Percentiles rank a stretch among this genome's conserved stretches.
Conservation (phyloP, 2,329 filamentous ascomycete genomes). For the Alternaria angustiovoidea region DNA sequence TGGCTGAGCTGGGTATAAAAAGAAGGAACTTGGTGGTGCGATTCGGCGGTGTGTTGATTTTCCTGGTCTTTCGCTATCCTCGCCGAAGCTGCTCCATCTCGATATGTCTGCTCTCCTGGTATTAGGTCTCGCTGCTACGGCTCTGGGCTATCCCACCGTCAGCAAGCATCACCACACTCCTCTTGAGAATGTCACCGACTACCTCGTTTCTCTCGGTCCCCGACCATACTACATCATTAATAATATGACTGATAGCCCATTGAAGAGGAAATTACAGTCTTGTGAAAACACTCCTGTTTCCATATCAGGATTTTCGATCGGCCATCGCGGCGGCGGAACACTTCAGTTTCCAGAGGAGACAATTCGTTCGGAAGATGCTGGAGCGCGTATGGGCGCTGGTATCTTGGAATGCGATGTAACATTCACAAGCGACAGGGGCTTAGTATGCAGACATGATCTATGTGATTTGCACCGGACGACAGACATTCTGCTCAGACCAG, state of each 20-base stretch:
- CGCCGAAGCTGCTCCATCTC: background rate
- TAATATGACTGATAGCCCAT: constrained; percentile 66
- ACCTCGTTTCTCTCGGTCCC: constrained; percentile 65
- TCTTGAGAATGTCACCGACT: constrained; percentile 1
- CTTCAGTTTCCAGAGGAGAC: constrained; percentile 72
- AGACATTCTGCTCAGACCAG: constrained; percentile 69
- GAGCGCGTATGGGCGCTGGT: constrained; percentile 72
- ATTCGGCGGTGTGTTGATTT: background rate
- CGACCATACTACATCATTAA: constrained; percentile 71
- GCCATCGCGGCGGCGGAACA: constrained; percentile 64
- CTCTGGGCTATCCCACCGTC: constrained; percentile 19
- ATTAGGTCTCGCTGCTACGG: constrained; percentile 18
- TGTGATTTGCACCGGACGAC: constrained; percentile 75
- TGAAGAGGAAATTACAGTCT: constrained; percentile 67
- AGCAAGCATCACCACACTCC: constrained; percentile 17
- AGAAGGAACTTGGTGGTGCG: background rate
- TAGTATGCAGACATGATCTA: constrained; percentile 74
- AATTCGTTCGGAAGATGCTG: constrained; percentile 66
- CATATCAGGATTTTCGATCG: constrained; percentile 66
- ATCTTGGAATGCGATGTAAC: constrained; percentile 73
- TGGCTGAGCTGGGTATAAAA: constrained; percentile 2
- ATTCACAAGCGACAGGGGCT: constrained; percentile 69
- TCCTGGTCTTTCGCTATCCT: background rate
- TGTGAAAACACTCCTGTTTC: constrained; percentile 65
- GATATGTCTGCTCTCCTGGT: background rate